phyloP scores from a whole-genome alignment of 176 grass and related monocot species.

The Areca catechu region DNA sequence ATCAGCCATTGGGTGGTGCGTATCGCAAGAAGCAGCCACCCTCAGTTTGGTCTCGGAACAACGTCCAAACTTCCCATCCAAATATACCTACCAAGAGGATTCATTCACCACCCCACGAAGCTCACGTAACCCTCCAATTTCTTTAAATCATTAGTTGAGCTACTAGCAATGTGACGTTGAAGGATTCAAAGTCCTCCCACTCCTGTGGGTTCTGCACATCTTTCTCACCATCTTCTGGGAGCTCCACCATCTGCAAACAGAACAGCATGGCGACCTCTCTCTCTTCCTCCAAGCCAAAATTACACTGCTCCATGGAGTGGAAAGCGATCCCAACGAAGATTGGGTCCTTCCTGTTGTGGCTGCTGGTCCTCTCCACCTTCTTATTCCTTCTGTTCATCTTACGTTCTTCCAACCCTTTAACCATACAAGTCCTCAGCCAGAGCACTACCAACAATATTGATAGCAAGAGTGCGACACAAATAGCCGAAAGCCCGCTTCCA shows the following conservation, averaged over 20 bases:
- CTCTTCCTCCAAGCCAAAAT: slow-evolving; percentile 18
- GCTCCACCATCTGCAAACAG: neutral
- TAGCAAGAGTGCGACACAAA: neutral
- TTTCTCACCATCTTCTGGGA: too few relatives aligned
- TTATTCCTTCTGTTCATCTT: slow-evolving; percentile 28
- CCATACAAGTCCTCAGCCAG: slow-evolving; percentile 1
- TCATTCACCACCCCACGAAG: too few relatives aligned
- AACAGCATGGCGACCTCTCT: slow-evolving; percentile 26
- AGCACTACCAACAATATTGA: neutral
- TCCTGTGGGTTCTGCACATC: too few relatives aligned
- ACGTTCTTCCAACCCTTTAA: slow-evolving; percentile 16
- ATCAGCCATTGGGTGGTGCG: too few relatives aligned
- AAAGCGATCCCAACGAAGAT: slow-evolving; percentile 30
- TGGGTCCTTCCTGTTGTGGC: slow-evolving; percentile 32
- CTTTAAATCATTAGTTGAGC: too few relatives aligned
- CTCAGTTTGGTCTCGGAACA: too few relatives aligned
- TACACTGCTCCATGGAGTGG: slow-evolving; percentile 31
- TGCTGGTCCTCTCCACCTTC: slow-evolving; percentile 35
- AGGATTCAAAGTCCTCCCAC: too few relatives aligned
- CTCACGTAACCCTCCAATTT: too few relatives aligned
- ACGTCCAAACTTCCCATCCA: too few relatives aligned
- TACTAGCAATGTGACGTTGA: too few relatives aligned
- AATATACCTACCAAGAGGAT: too few relatives aligned
- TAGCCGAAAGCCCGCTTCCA: neutral
- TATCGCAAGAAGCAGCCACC: too few relatives aligned